Evolutionary conservation across 768 basidiomycete genomes (phyloP), one percentile per base, ranked within the genome.

Genomic region (Tylopilus plumbeoviolaceoides): DNA sequence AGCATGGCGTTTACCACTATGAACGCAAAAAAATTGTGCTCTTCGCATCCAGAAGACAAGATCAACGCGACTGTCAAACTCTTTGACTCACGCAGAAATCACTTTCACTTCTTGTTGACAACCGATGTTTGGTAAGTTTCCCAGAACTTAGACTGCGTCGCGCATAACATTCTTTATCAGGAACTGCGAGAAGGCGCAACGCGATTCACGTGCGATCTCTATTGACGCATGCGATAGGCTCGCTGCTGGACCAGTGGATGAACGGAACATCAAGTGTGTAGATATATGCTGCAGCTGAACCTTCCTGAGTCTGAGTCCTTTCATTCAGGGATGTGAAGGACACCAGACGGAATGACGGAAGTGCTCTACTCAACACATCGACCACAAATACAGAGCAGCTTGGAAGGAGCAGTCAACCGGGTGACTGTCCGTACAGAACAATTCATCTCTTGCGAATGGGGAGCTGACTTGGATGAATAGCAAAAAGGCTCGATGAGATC

Each of bases 81-180:
- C 23, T 58, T 59, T 38, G 47, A 58, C 12, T 45, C 47, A 2
- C 50, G 28, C 8, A 48, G n/a, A 21, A 11, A 43, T 28, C 31
- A 27, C 5, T 53, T 58, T 53, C 39, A 53, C 49, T 58, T 53
- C 18, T 30, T 30, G 8, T 11, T 30, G 30, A 30, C 30, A 30
- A 30, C 51, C 0, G 56, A 58, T 1, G 15, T 58, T 12, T 58
- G 57, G 57, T 45, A 23, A 25, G 51, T 54, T 9, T 30, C 20
- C 11, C 11, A 12, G 31, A 33, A 33, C 7, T 33, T 33, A 4
- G 31, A 30, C 7, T 7, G 1, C 2, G 8, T 30, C 30, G 30
- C 10, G 10, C 30, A 7, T 28, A 18, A 51, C 2, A 18, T 2
- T 4, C 4, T 6, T 36, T 27, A 8, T 40, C 44, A 57, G 55